Conservation (phyloP, 2,329 filamentous ascomycete genomes). For the Beauveria pseudobassiana region DNA sequence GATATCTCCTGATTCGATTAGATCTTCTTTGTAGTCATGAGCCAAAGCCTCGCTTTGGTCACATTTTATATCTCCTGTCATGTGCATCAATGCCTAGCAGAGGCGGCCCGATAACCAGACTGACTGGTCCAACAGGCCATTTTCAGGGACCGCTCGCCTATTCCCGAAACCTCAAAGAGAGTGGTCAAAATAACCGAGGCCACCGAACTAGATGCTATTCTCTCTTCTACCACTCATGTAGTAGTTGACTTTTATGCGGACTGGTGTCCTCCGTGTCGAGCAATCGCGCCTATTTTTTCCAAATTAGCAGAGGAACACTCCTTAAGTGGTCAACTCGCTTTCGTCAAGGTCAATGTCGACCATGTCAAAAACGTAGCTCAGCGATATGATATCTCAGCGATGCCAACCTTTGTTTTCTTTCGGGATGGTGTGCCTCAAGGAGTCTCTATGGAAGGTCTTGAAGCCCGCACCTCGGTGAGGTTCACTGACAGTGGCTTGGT, state of each 20-base stretch:
- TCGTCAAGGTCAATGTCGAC: slow-evolving; percentile 87
- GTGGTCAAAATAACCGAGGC: slow-evolving; percentile 26
- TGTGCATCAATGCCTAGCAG: neutral
- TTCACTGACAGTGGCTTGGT: slow-evolving; percentile 21
- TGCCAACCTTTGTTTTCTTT: slow-evolving; percentile 85
- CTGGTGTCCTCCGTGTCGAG: slow-evolving; percentile 92
- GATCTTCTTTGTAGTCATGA: neutral
- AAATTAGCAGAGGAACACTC: slow-evolving; percentile 17
- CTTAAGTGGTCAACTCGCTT: slow-evolving; percentile 48
- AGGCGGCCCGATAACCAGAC: neutral
- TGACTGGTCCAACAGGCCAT: neutral
- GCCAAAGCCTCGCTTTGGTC: neutral
- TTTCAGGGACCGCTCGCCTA: slow-evolving; percentile 19
- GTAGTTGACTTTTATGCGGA: slow-evolving; percentile 78
- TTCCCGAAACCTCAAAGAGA: slow-evolving; percentile 32
- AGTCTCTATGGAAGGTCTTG: slow-evolving; percentile 18
- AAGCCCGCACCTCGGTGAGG: slow-evolving; percentile 16
- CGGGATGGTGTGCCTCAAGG: slow-evolving; percentile 53
- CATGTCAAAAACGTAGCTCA: slow-evolving; percentile 64
- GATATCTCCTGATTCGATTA: neutral
- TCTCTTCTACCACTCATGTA: slow-evolving; percentile 45
- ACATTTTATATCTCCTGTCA: neutral
- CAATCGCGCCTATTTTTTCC: slow-evolving; percentile 64
- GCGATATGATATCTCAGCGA: slow-evolving; percentile 72
- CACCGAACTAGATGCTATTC: slow-evolving; percentile 20